Conservation (phyloP, 1,284 basidiomycete genomes). For the Naganishia cerealis region DNA sequence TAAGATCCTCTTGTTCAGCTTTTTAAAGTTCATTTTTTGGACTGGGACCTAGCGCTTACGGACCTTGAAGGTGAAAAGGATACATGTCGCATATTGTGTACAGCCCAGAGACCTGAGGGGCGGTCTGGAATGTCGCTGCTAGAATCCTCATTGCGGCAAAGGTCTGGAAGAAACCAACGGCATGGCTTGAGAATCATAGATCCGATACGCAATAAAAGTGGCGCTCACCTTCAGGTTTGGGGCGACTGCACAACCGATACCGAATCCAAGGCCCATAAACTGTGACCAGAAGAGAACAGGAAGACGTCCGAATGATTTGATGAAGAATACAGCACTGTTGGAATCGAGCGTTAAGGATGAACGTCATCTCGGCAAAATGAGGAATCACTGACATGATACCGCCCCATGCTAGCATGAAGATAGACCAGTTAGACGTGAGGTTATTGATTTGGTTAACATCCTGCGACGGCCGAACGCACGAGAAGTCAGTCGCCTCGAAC, state of each 20-base stretch:
- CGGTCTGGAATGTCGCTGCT: slow-evolving; percentile 29
- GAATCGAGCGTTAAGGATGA: too few relatives aligned
- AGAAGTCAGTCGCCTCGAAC: not conserved
- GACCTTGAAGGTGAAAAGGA: slow-evolving; percentile 30
- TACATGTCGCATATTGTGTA: slow-evolving; percentile 29
- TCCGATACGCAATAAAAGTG: not conserved
- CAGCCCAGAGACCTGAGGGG: slow-evolving; percentile 25
- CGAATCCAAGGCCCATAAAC: slow-evolving; percentile 27
- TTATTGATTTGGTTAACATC: slow-evolving; percentile 12
- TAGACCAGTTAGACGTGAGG: slow-evolving; percentile 19
- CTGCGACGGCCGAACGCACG: not conserved
- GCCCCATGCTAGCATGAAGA: slow-evolving; percentile 29
- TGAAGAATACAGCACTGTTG: slow-evolving; percentile 26
- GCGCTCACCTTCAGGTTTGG: slow-evolving; percentile 3
- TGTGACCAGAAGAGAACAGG: slow-evolving; percentile 27
- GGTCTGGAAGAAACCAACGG: not conserved
- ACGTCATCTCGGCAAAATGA: too few relatives aligned
- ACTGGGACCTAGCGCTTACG: not conserved
- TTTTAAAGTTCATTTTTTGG: not conserved
- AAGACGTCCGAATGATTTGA: slow-evolving; percentile 27
- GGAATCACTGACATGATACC: slow-evolving; percentile 27
- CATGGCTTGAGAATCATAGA: too few relatives aligned
- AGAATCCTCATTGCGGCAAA: slow-evolving; percentile 30
- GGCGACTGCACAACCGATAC: slow-evolving; percentile 18
- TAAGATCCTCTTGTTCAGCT: not conserved